Base-by-base conservation (phyloP, 2,329 filamentous ascomycete genomes). In the Colletotrichum liriopes region DNA sequence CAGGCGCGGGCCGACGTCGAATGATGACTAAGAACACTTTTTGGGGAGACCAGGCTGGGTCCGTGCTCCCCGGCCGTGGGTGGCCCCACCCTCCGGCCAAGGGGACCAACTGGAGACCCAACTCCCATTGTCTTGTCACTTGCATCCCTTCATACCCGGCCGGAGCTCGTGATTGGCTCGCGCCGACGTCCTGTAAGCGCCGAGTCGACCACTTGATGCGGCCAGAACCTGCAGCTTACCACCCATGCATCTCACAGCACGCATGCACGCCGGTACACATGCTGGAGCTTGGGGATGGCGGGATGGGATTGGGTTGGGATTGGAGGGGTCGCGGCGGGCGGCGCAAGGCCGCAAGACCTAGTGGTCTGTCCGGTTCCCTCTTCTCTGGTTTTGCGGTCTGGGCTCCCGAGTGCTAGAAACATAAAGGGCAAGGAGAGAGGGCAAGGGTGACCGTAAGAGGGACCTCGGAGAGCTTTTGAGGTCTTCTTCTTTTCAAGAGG, bases 151-250 rank as follows among this genome's bases (percentile, higher is more conserved):
- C 41, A n/a, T 39, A 65, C 65, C 68, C 45, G 41, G 59, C 65
- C 59, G 37, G 20, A 12, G n/a, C 58, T 16, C 51, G 9, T 59
- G 59, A 74, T 74, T 74, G 73, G 73, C 43, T 64, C 54, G n/a
- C 12, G 59, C 62, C 64, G 51, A 67, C 67, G 43, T 71, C 71
- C 37, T 70, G 55, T 74, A 74, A 74, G 73, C 73, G 73, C 73
- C 73, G 67, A 49, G 51, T 71, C 60, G 71, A 68, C 73, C 73
- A 73, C 60, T 74, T 55, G 59, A 56, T 73, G 71, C 71, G 71
- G 65, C 71, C 64, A 52, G 43, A 43, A 45, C 59, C 71, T 74
- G 71, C 73, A 71, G 65, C 63, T 64, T 51, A 63, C 70, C 65
- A 64, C 67, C 63, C 52, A 67, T 72, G 73, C 63, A 66, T 41